Percentiles rank a stretch among this genome's conserved stretches.
Evolutionary conservation across 805 yeast genomes (phyloP).

Genomic region (Candida dendrica): DNA sequence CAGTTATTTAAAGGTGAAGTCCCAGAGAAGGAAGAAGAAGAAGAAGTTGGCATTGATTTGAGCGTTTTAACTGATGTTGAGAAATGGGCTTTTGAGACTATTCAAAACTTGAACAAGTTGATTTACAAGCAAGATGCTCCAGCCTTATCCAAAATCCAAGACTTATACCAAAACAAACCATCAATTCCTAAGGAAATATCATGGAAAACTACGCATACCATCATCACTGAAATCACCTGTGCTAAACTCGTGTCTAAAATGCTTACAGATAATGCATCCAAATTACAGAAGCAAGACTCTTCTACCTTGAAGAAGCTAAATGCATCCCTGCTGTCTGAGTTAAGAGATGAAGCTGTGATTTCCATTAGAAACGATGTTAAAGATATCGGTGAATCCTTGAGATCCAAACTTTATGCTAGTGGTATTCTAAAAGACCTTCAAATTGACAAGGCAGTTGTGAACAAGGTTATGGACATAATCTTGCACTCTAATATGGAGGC

Average conservation of each 20-base stretch:
- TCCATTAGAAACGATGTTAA: constrained; percentile 4
- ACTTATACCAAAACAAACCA: constrained; percentile 7
- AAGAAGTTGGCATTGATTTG: constrained; percentile 4
- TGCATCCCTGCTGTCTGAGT: constrained; percentile 4
- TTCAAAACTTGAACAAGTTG: constrained; percentile 4
- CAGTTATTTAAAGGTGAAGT: constrained; percentile 7
- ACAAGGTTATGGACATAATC: constrained; percentile 13
- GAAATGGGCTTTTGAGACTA: constrained; percentile 15
- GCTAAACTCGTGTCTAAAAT: constrained; percentile 8
- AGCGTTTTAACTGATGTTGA: constrained; percentile 10
- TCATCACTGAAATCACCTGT: constrained; percentile 11
- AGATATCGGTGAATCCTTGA: neutral
- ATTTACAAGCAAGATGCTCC: constrained; percentile 1
- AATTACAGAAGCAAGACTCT: constrained; percentile 3
- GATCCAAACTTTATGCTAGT: constrained; percentile 1
- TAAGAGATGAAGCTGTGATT: constrained; percentile 13
- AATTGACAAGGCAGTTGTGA: constrained; percentile 3
- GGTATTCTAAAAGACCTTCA: constrained; percentile 7
- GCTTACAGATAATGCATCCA: neutral
- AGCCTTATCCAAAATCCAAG: neutral
- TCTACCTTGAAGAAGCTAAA: constrained; percentile 14
- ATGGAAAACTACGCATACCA: constrained; percentile 15
- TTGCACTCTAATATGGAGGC: constrained; percentile 13
- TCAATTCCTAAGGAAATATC: constrained; percentile 5
- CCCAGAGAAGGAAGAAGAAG: neutral